Evolutionary conservation across 768 basidiomycete genomes (phyloP), one percentile per base, ranked within the genome.

Genomic region (Lactarius vividus): DNA sequence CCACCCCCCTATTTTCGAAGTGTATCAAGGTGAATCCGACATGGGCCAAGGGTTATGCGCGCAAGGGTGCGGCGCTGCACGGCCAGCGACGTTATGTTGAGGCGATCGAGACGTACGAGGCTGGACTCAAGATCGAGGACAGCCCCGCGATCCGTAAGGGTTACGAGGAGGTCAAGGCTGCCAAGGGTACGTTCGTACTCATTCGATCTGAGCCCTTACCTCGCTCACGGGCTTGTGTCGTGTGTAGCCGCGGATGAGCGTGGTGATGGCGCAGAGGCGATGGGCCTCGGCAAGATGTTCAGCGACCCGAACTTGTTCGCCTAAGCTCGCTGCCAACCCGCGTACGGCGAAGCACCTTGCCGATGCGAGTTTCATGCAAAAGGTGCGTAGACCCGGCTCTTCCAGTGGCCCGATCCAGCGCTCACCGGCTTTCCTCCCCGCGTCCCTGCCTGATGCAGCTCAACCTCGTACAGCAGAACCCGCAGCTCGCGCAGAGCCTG

Each of bases 51-150:
- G 94, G 95, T 7, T 94, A 89, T 78, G 89, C 88, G 18, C 85
- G 96, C 63, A 94, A 94, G 74, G 96, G 96, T 55, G 95, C 96
- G 57, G 96, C 96, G 31, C 78, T 97, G 66, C 96, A 97, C 72
- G 96, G 96, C 37, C 81, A 85, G 40, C 81, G 82, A 64, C 80
- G 83, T 74, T 96, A 85, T 72, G 89, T 88, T 64, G 92, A 95
- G 18, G 94, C 94, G 8, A 89, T 96, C 70, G 80, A 83, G 62
- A 86, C 89, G 9, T 96, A 96, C 77, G 87, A 96, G 72, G 78
- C 79, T 31, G 96, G 95, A 23, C 79, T 97, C 49, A 85, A 89
- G 72, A 75, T 88, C 59, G 96, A 96, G 75, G 90, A 91, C 71
- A 91, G 85, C 71, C 87, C 92, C 23, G 87, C 88, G 10, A 81